Percentiles rank a stretch among this genome's conserved stretches.
Evolutionary conservation across 2,329 filamentous ascomycete genomes (phyloP).

Genomic region (Neofusicoccum umdonicola): DNA sequence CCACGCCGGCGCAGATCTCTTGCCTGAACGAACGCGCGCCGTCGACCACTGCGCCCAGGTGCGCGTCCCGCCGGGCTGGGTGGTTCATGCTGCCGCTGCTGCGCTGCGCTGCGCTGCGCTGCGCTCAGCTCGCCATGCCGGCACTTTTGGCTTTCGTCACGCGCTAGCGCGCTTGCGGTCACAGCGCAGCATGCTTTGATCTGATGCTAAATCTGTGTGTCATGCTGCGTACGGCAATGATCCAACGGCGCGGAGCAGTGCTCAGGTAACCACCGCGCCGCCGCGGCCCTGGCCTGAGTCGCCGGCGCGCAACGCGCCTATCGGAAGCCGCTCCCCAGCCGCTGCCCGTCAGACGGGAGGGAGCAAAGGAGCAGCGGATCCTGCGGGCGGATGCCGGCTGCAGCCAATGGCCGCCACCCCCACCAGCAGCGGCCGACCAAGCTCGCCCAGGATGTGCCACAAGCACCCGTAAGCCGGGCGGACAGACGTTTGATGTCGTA

Average conservation of each 20-base stretch:
- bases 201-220: neutral
- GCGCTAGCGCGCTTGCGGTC: constrained; percentile 1
- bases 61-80: neutral
- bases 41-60: no score
- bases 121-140: neutral
- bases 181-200: neutral
- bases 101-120: no score
- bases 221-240: constrained; percentile 1
- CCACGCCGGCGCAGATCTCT: neutral
- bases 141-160: constrained; percentile 5
- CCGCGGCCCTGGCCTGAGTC: neutral
- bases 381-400: neutral
- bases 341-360: neutral
- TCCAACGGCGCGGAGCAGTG: neutral
- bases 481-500: constrained; percentile 5
- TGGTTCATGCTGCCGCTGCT: no score
- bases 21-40: neutral
- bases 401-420: constrained; percentile 1
- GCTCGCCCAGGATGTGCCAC: neutral
- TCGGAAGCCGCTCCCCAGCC: neutral
- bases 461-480: neutral
- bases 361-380: neutral
- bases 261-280: neutral
- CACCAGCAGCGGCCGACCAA: neutral
- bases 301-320: neutral